Evolutionary conservation across 139 green algal genomes (phyloP).

Genomic region (Trebouxia sp.): DNA sequence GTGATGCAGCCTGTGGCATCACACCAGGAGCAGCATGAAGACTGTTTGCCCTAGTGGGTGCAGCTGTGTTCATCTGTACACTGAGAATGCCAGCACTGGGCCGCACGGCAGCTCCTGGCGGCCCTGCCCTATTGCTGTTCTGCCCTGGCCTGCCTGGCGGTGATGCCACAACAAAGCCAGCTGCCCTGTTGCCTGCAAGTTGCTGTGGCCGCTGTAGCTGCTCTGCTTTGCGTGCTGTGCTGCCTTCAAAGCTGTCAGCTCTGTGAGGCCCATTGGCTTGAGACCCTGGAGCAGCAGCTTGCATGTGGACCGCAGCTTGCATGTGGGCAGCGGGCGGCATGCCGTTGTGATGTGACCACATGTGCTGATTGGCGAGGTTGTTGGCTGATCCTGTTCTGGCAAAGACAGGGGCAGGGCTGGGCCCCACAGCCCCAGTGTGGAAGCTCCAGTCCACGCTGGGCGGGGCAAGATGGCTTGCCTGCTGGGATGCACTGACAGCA

Average conservation of each 20-base stretch:
- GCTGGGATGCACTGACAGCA: background rate
- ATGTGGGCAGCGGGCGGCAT: too few relatives aligned
- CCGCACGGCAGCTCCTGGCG: background rate
- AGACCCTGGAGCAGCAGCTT: background rate
- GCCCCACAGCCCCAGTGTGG: background rate
- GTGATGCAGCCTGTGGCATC: background rate
- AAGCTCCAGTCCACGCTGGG: slow-evolving; percentile 18
- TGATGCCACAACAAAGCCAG: slow-evolving; percentile 7
- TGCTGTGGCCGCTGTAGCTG: background rate
- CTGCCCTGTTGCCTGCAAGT: background rate
- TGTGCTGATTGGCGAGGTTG: background rate
- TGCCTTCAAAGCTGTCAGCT: background rate
- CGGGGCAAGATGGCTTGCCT: background rate
- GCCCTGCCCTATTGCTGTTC: background rate
- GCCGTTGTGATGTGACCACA: background rate
- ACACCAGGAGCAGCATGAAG: background rate
- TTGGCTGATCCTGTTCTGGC: background rate
- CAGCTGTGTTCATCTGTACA: slow-evolving; percentile 21
- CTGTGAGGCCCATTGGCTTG: background rate
- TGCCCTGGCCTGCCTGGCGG: background rate
- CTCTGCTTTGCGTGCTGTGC: background rate
- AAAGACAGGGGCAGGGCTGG: background rate
- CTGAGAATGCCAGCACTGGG: slow-evolving; percentile 9
- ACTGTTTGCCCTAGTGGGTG: background rate
- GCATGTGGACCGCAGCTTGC: background rate